Base-by-base conservation (phyloP, 169 alveolate genomes). In the Cryptosporidium parvum region DNA sequence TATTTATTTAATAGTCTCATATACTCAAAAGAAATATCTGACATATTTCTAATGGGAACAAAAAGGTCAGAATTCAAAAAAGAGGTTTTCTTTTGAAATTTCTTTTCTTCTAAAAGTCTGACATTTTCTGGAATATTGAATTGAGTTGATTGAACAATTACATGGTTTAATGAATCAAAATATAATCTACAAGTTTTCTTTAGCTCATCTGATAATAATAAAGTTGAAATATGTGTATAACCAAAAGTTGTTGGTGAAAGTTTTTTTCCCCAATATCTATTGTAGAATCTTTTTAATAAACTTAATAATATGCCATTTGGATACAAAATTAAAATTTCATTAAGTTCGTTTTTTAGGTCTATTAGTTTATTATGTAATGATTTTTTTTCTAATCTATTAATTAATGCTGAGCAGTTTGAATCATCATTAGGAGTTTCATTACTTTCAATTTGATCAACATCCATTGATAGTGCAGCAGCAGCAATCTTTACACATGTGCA, bases 221-320 rank as follows among this genome's bases (percentile, higher is more conserved):
- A 44, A 26, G 75, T 68, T 21, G 62, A 75, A 18, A 61, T 59
- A 18, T 68, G 52, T 21, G 86, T 75, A 44, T 75, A 75, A 4
- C 86, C 86, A 58, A 53, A 75, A 18, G 58, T 26, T n/a, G 86
- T 61, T 10, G 86, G 86, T 4, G 75, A 75, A 12, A 75, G 86
- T 35, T 75, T 75, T 42, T 56, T 75, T 12, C 45, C 73, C 86
- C 86, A 75, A 59, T 37, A 75, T 33, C 23, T 39, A 75, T 39
- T 61, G 9, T 26, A 75, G 37, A 37, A 35, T n/a, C 45, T 75
- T 23, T 75, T 59, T 61, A 75, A 26, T 59, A 75, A 23, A 21
- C 86, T 75, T 45, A 75, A 33, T 26, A 75, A 16, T 23, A 75
- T 75, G n/a, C 86, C 86, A 26, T 75, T 35, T 21, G 86, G 86